Conservation (phyloP, 139 green algal species). For the Micromonas pusilla region DNA sequence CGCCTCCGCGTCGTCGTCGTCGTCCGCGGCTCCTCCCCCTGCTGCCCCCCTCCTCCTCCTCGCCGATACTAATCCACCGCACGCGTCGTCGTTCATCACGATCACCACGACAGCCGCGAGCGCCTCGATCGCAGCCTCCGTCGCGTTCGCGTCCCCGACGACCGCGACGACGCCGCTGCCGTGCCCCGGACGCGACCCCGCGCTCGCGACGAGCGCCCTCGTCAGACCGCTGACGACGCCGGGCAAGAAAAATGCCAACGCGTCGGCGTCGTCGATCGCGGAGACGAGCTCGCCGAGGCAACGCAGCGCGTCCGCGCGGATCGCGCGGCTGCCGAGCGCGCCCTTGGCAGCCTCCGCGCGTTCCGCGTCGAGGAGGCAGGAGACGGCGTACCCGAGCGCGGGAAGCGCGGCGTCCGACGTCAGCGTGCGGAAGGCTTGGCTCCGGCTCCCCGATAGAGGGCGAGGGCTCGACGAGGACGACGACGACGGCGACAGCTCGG, state of each 20-base stretch:
- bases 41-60: not conserved
- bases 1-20: too few relatives aligned
- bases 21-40: not conserved
- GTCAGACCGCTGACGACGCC: not conserved
- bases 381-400: not conserved
- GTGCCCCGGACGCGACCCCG: not conserved
- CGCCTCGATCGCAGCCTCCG: not conserved
- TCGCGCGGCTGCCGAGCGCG: not conserved
- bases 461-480: too few relatives aligned
- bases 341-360: not conserved
- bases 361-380: not conserved
- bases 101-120: not conserved
- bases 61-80: not conserved
- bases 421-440: too few relatives aligned
- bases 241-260: conserved; percentile 1
- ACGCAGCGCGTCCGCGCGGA: not conserved
- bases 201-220: not conserved
- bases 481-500: too few relatives aligned
- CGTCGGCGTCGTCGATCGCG: not conserved
- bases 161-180: not conserved
- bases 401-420: too few relatives aligned
- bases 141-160: not conserved
- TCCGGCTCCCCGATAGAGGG: too few relatives aligned
- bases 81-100: not conserved
- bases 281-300: not conserved